Base-by-base conservation (phyloP, 2,329 filamentous ascomycete species). In the Graphium sp. region DNA sequence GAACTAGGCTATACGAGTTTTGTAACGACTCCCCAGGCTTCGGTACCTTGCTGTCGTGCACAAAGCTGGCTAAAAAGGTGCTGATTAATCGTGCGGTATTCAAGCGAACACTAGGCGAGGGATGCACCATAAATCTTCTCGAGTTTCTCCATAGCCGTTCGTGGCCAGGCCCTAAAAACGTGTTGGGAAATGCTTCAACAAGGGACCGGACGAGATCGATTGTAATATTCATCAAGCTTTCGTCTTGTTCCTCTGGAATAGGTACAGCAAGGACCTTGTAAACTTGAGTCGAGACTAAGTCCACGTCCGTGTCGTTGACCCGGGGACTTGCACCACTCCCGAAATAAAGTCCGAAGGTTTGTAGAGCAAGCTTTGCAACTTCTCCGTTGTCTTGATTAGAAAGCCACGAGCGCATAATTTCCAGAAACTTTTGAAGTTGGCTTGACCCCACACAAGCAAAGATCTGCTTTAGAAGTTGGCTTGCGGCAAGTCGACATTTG, bases 341-440 rank as follows among this genome's bases (percentile, higher is more conserved):
- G 33, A 93, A 79, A 48, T 87, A 92, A 28, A 89, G 71, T 2
- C 73, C 67, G 55, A 85, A 93, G 18, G 78, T 71, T 45, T 89
- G 79, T 30, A 94, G 59, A 2, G 77, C 80, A 14, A 87, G 67
- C 34, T 73, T 70, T 28, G 74, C 61, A 16, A 93, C 66, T 1
- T 75, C 60, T 11, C 66, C 44, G 37, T 91, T 85, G 7, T 77
- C 73, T 6, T 73, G 68, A 41, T 85, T 75, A 32, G 71, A 71
- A 12, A 89, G 47, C 83, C 85, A 94, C 2, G 66, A 63, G 33
- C 72, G 69, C 32, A 94, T 56, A 24, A 85, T 63, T 0, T 55
- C 55, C 21, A 89, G 53, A 44, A 92, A 84, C 26, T 67, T 74
- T 36, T 73, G 66, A 21, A 72, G 59, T 33, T 74, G 68, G 38